Evolutionary conservation across 345 rosid genomes (phyloP).

Genomic region (Populus simonii): DNA sequence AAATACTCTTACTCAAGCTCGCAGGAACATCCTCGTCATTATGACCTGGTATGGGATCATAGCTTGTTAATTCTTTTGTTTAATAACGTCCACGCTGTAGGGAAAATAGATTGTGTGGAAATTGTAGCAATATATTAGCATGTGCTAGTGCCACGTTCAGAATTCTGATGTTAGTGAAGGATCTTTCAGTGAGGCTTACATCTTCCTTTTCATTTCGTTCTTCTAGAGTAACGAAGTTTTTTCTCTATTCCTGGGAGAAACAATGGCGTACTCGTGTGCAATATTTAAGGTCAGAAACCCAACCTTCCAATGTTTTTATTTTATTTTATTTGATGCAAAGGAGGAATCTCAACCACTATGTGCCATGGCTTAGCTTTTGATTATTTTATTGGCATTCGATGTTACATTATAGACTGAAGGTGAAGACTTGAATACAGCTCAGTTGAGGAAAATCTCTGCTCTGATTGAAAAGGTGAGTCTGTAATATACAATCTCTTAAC

Average conservation of each 20-base stretch:
- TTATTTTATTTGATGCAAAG: not conserved
- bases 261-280: constrained; percentile 84
- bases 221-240: constrained; percentile 78
- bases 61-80: too few species aligned
- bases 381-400: not conserved
- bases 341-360: not conserved
- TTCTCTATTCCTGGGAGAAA: constrained; percentile 74
- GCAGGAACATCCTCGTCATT: constrained; percentile 87
- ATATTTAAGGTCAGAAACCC: constrained; percentile 62
- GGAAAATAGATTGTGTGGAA: too few species aligned
- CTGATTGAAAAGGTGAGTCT: constrained; percentile 63
- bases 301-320: not conserved
- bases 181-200: not conserved
- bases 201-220: not conserved
- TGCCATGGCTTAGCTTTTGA: too few species aligned
- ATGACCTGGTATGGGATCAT: constrained; percentile 62
- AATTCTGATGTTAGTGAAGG: too few species aligned
- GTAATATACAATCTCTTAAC: too few species aligned
- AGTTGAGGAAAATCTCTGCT: constrained; percentile 64
- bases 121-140: too few species aligned
- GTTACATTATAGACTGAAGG: constrained; percentile 3
- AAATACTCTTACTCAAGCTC: constrained; percentile 87
- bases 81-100: not conserved
- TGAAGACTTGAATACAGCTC: constrained; percentile 73
- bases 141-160: too few species aligned